Evolutionary conservation across 805 yeast species (phyloP), one percentile per base, ranked within the genome.

Genomic region (Yarrowia sp.): DNA sequence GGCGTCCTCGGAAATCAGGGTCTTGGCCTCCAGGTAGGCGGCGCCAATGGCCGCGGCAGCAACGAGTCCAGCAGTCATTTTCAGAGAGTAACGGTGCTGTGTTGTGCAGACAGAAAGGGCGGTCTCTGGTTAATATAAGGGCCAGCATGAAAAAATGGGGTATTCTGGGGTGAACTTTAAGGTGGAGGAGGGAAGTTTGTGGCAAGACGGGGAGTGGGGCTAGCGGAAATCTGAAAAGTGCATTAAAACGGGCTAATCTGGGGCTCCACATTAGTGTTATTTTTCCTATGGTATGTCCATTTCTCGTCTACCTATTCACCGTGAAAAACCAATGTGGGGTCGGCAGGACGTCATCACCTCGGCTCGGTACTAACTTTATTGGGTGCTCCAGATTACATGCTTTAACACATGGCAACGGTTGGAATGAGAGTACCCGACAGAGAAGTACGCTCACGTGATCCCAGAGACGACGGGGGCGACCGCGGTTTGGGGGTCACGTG

Each of bases 1-100:
- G 52, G 84, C 72, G 76, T 90, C 96, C 47, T 87, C 89, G 53
- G 74, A 72, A 33, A 83, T 69, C 66, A 78, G 81, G 69, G 78
- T 79, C 71, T 80, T 83, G 20, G 84, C 80, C 68, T 86, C 86
- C 64, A 84, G 76, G 68, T 83, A 78, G 67, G 79, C 83, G 12
- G 82, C 70, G 13, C 84, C 73, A 49, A 73, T 43, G 14, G 71
- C 71, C 13, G 70, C 72, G 12, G 63, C 68, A 3, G 68, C 74
- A 58, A 69, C 56, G 33, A 70, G 36, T 66, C 24, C 66, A 2
- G 66, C 66, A 4, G 66, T 61, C 66, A 61, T 61, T 19, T 12
- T 42, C 20, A 24, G 6, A 24, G 30, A 24, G 30, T 24, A 24
- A 24, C 30, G n/a, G n/a, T n/a, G 34, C 19, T 33, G 20, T 36